These are phyloP conservation scores for Pseudogymnoascus sp. DNA, from an alignment of 2,329 filamentous ascomycete species.

Conservation along the genomic window DNA sequence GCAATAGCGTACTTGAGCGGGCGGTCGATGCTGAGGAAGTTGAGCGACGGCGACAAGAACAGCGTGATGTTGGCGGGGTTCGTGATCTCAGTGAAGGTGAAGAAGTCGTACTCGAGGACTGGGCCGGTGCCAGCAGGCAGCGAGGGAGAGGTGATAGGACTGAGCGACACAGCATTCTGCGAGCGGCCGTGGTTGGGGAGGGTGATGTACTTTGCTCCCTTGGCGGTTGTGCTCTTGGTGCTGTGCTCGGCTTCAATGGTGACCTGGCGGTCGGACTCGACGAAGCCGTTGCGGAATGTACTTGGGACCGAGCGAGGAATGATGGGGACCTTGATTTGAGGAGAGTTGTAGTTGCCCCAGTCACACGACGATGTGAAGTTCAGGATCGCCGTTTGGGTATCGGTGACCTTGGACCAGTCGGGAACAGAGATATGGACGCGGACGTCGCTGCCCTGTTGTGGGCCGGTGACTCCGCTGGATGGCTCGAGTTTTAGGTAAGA, in stretches of 20 bases:
- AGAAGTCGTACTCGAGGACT: slow-evolving; percentile 51
- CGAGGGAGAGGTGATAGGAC: slow-evolving; percentile 42
- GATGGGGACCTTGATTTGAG: slow-evolving; percentile 46
- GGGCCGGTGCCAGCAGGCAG: slow-evolving; percentile 41
- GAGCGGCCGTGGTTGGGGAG: slow-evolving; percentile 50
- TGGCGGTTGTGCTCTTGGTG: slow-evolving; percentile 33
- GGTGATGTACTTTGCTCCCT: slow-evolving; percentile 36
- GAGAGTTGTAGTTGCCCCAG: slow-evolving; percentile 36
- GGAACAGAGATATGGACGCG: slow-evolving; percentile 48
- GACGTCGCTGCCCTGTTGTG: slow-evolving; percentile 38
- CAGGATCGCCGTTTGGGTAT: slow-evolving; percentile 40
- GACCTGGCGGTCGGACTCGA: slow-evolving; percentile 52
- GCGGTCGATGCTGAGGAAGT: slow-evolving; percentile 41
- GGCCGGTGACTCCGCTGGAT: slow-evolving; percentile 40
- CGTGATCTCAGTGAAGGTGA: slow-evolving; percentile 36
- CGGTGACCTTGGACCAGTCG: slow-evolving; percentile 31
- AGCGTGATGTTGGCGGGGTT: slow-evolving; percentile 38
- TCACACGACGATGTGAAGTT: slow-evolving; percentile 42
- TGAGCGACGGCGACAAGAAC: slow-evolving; percentile 43
- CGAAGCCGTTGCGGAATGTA: slow-evolving; percentile 48
- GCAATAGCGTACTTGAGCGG: slow-evolving; percentile 44
- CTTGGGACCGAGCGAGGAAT: slow-evolving; percentile 39
- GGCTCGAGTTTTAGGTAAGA: slow-evolving; percentile 45
- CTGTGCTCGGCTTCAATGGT: slow-evolving; percentile 46
- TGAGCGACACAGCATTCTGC: slow-evolving; percentile 47